Conservation (phyloP, 2,329 filamentous ascomycete species). For the Nothophaeocryptopus gaeumannii region DNA sequence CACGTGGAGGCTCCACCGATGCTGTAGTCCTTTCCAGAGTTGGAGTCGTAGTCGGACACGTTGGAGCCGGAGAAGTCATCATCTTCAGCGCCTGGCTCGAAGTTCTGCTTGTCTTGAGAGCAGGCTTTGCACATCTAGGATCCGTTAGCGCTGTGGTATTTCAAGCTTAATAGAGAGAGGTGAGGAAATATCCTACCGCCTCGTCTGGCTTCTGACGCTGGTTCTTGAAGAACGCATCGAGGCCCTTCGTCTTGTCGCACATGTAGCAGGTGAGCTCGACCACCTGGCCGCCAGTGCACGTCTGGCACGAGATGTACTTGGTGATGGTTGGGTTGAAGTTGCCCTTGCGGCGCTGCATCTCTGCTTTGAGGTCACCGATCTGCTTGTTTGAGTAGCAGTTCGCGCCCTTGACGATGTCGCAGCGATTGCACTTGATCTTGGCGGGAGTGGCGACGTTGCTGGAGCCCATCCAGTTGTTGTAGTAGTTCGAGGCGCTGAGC, state of each 20-base stretch:
- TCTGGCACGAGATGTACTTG: conserved; percentile 21
- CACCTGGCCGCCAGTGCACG: conserved; percentile 21
- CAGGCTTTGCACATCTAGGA: conserved; percentile 25
- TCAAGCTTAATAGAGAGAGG: background rate
- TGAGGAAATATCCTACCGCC: conserved; percentile 18
- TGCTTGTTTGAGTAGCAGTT: conserved; percentile 12
- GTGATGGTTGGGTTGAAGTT: conserved; percentile 13
- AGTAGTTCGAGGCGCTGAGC: no score
- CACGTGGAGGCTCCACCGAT: no score
- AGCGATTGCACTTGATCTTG: conserved; percentile 23
- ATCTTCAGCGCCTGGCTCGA: conserved; percentile 19
- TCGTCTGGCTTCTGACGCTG: conserved; percentile 26
- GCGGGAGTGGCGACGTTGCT: background rate
- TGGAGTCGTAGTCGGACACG: conserved; percentile 11
- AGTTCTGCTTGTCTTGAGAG: conserved; percentile 17
- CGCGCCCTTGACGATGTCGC: conserved; percentile 11
- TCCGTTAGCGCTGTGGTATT: background rate
- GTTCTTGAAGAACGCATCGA: conserved; percentile 26
- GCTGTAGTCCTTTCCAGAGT: conserved; percentile 1
- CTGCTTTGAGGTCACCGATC: conserved; percentile 2
- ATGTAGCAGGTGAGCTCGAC: conserved; percentile 28
- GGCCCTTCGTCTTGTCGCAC: conserved; percentile 25
- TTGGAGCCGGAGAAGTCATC: conserved; percentile 10
- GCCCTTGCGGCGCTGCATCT: background rate
- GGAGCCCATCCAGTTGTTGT: no score